phyloP scores from a whole-genome alignment of 2,329 filamentous ascomycete genomes.

The Aspergillus pseudotamarii region DNA sequence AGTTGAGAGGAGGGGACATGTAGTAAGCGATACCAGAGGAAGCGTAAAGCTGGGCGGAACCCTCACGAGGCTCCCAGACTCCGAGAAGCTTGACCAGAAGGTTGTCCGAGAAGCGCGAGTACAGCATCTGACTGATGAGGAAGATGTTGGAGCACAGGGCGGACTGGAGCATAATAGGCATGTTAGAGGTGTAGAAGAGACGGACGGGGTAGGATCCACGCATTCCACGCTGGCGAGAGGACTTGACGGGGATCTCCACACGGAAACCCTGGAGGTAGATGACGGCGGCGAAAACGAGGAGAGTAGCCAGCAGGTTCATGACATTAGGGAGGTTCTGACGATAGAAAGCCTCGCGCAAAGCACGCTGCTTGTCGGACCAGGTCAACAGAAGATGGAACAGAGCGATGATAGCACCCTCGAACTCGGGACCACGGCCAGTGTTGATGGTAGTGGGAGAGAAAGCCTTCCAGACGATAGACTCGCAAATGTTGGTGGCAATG shows the following conservation, averaged over 20 bases:
- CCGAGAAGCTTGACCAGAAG: slow-evolving; percentile 95
- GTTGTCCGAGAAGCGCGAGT: slow-evolving; percentile 98
- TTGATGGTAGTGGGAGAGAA: slow-evolving; percentile 99
- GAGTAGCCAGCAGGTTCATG: slow-evolving; percentile 95
- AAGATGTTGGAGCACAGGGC: slow-evolving; percentile 99
- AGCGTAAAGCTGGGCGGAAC: slow-evolving; percentile 89
- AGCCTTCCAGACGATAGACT: slow-evolving; percentile 99
- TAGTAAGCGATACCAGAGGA: slow-evolving; percentile 96
- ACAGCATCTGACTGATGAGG: slow-evolving; percentile 98
- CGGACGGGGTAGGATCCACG: slow-evolving; percentile 97
- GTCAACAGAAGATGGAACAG: slow-evolving; percentile 97
- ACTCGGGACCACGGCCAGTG: slow-evolving; percentile 97
- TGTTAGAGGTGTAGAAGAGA: slow-evolving; percentile 99
- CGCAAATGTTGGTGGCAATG: slow-evolving; percentile 99
- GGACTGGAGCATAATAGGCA: slow-evolving; percentile 99
- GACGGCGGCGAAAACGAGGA: slow-evolving; percentile 91
- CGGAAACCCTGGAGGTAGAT: slow-evolving; percentile 99
- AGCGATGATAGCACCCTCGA: slow-evolving; percentile 96
- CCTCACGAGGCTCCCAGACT: slow-evolving; percentile 97
- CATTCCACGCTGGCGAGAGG: slow-evolving; percentile 96
- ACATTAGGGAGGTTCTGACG: slow-evolving; percentile 99
- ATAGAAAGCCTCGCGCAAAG: slow-evolving; percentile 98
- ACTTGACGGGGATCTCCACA: slow-evolving; percentile 99
- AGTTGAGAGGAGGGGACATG: slow-evolving; percentile 98
- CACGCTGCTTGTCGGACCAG: slow-evolving; percentile 99